phyloP scores from a whole-genome alignment of 2,329 filamentous ascomycete genomes.

The Colletotrichum brevisporum region DNA sequence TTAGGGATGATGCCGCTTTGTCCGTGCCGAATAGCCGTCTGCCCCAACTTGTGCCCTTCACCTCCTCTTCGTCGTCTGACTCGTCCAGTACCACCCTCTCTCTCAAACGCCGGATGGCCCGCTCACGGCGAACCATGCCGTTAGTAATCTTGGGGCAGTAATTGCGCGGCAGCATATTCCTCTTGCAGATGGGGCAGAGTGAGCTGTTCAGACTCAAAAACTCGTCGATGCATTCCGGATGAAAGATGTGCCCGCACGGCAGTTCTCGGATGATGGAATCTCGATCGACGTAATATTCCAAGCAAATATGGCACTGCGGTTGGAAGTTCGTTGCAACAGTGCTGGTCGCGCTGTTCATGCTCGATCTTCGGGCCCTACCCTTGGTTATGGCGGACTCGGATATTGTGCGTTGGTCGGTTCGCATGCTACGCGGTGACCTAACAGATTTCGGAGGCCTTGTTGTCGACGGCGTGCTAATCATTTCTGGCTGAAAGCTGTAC shows the following conservation, averaged over 20 bases:
- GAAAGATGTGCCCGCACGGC: constrained; percentile 92
- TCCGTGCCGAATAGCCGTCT: constrained; percentile 51
- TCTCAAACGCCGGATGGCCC: constrained; percentile 74
- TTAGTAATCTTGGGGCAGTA: constrained; percentile 83
- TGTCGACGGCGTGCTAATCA: constrained; percentile 53
- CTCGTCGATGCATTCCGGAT: constrained; percentile 90
- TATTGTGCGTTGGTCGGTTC: constrained; percentile 37
- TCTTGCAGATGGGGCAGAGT: constrained; percentile 92
- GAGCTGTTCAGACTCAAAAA: constrained; percentile 85
- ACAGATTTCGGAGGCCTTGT: constrained; percentile 51
- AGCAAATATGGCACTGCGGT: constrained; percentile 89
- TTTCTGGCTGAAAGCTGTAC: constrained; percentile 73
- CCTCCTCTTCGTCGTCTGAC: constrained; percentile 49
- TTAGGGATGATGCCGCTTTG: constrained; percentile 27
- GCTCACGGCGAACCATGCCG: constrained; percentile 86
- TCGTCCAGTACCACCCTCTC: constrained; percentile 64
- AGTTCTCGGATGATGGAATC: constrained; percentile 85
- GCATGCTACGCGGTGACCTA: constrained; percentile 44
- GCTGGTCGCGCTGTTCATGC: constrained; percentile 50
- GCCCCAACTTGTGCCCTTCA: constrained; percentile 53
- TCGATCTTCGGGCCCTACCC: constrained; percentile 55
- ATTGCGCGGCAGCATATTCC: constrained; percentile 79
- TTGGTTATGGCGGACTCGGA: constrained; percentile 31
- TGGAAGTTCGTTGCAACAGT: constrained; percentile 74
- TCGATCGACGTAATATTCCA: constrained; percentile 81